Conservation (phyloP, 768 basidiomycete species). For the Boletus subcaerulescens region DNA sequence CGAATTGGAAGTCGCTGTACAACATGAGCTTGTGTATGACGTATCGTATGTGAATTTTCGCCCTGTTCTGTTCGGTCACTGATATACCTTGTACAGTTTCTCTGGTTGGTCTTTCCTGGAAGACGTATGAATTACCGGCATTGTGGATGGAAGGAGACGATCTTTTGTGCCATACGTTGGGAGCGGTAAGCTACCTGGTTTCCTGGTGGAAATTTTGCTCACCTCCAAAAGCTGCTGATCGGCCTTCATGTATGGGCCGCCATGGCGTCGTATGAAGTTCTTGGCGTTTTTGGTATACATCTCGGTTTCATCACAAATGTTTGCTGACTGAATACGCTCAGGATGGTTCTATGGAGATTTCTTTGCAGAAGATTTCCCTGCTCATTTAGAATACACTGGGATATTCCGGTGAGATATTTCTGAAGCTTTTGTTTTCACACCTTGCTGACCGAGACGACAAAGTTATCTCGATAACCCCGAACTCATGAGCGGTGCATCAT, state of each 20-base stretch:
- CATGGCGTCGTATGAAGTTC: conserved; percentile 84
- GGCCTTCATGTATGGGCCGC: conserved; percentile 91
- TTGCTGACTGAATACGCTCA: conserved; percentile 26
- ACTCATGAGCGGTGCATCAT: conserved; percentile 91
- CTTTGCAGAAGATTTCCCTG: conserved; percentile 91
- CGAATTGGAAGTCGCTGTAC: conserved; percentile 92
- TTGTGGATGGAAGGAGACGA: conserved; percentile 89
- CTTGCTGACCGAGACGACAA: not conserved
- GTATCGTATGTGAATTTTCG: conserved; percentile 56
- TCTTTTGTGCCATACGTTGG: conserved; percentile 84
- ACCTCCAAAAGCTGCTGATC: conserved; percentile 62
- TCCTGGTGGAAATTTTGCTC: not conserved
- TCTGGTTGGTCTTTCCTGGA: conserved; percentile 82
- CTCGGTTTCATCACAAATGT: not conserved
- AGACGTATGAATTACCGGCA: conserved; percentile 77
- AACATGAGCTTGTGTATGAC: conserved; percentile 95
- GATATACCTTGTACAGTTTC: conserved; percentile 54
- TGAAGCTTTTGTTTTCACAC: not conserved
- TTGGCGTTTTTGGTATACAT: conserved; percentile 82
- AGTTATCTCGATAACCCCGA: conserved; percentile 95
- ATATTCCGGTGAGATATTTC: conserved; percentile 74
- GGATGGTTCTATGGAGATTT: conserved; percentile 99
- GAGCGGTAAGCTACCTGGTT: conserved; percentile 54
- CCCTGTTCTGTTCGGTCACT: not conserved
- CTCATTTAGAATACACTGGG: conserved; percentile 90